Base-by-base conservation (phyloP, 1,284 basidiomycete species). In the Bothia castanella region DNA sequence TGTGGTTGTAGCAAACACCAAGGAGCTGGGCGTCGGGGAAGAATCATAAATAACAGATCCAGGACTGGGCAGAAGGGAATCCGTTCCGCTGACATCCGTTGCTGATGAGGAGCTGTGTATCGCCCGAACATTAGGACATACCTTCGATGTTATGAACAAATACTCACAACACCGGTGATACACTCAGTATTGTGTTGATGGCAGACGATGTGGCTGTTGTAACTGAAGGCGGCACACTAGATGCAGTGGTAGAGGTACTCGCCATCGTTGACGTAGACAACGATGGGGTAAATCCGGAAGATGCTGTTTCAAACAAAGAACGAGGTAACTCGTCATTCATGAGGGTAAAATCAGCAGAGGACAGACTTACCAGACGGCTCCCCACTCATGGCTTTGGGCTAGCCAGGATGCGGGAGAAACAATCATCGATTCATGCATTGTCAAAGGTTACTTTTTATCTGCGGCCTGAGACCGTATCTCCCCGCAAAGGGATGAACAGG, bases 361-460 rank as follows among this genome's bases (percentile, higher is more conserved):
- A 27, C 23, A 16, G 27, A 42, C 45, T 50, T 38, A 55, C 54
- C 27, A 17, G 37, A 27, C 4, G n/a, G n/a, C n/a, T 19, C 20
- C 11, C 13, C 13, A 9, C 23, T 53, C 42, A 56, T 45, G 21
- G 21, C 17, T 36, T 14, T 23, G 17, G 9, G 21, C 17, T 36
- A 32, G 40, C 39, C 32, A 44, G 17, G 17, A 25, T n/a, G n/a
- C n/a, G n/a, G n/a, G n/a, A n/a, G n/a, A n/a, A n/a, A n/a, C n/a
- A n/a, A n/a, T n/a, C n/a, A n/a, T n/a, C n/a, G n/a, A n/a, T n/a
- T n/a, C n/a, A n/a, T n/a, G n/a, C n/a, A n/a, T n/a, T 20, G 32
- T 31, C 13, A n/a, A 29, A n/a, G 14, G n/a, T 27, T 10, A n/a
- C 40, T 17, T 46, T 44, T 41, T 47, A 60, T 44, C 29, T 8